Percentiles rank a stretch among this genome's conserved stretches.
These are phyloP conservation scores for Rhizophagus prolifer DNA, from an alignment of 192 early-diverging fungal genomes.

Conservation along the genomic window DNA sequence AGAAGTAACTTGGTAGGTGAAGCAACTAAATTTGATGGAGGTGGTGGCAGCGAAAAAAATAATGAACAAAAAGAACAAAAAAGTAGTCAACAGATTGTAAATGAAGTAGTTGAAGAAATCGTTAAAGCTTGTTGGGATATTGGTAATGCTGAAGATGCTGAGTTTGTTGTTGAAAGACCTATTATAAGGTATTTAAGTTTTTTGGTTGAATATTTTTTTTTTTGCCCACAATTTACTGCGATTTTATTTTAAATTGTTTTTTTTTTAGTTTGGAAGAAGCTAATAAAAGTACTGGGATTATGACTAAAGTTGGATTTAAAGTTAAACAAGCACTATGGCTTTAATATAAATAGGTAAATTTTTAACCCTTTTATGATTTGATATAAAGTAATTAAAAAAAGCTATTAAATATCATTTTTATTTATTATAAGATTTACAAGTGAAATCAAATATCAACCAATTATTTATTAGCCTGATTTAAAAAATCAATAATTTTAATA, in stretches of 20 bases:
- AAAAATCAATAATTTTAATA: too few relatives aligned
- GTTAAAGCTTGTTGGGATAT: conserved; percentile 24
- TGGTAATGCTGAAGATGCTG: conserved; percentile 24
- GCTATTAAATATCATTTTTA: too few relatives aligned
- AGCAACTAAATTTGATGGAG: conserved; percentile 29
- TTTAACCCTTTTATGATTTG: not conserved
- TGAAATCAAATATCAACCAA: too few relatives aligned
- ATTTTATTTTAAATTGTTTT: too few relatives aligned
- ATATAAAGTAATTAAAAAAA: too few relatives aligned
- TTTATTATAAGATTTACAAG: too few relatives aligned
- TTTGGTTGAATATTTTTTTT: not conserved
- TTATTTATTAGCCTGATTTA: too few relatives aligned
- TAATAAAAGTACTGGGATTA: conserved; percentile 39
- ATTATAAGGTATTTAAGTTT: conserved; percentile 40
- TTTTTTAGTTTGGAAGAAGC: conserved; percentile 40
- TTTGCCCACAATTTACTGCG: not conserved
- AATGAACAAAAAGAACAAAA: conserved; percentile 1
- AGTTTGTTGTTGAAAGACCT: conserved; percentile 36
- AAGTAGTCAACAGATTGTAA: conserved; percentile 35
- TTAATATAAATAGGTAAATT: conserved; percentile 4
- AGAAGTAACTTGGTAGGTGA: conserved; percentile 44
- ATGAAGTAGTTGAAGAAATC: conserved; percentile 38
- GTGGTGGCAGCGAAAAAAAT: not conserved
- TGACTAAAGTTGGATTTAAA: conserved; percentile 42
- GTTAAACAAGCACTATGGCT: conserved; percentile 47